A percentile compares a stretch with the other conserved stretches of the same genome.
Evolutionary conservation across 2,329 filamentous ascomycete genomes (phyloP).

Genomic region (Graphilbum ipis-grandicollis): DNA sequence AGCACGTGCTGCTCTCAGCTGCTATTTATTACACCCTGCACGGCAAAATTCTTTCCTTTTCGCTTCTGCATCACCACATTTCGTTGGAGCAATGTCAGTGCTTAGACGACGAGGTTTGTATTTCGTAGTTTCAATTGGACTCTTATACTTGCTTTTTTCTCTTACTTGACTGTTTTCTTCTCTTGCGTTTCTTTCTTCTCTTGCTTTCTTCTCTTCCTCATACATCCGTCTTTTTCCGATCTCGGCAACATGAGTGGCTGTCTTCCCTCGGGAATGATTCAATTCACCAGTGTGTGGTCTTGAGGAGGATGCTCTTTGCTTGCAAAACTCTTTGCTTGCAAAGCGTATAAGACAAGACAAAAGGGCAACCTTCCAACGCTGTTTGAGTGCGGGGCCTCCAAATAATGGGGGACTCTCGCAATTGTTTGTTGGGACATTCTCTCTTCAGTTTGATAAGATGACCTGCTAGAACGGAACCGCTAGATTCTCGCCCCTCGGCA

Average conservation of each 20-base stretch:
- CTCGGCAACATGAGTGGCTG: slow-evolving; percentile 15
- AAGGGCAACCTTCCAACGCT: slow-evolving; percentile 15
- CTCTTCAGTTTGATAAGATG: not conserved
- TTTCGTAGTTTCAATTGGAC: too few relatives aligned
- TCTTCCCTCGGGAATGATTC: slow-evolving; percentile 4
- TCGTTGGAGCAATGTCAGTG: too few relatives aligned
- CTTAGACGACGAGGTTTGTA: too few relatives aligned
- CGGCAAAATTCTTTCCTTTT: too few relatives aligned
- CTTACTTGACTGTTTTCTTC: too few relatives aligned
- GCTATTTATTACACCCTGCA: too few relatives aligned
- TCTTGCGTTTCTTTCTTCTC: not conserved
- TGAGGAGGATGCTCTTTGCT: slow-evolving; percentile 16
- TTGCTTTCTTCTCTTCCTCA: not conserved
- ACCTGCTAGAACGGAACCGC: too few relatives aligned
- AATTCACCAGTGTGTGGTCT: slow-evolving; percentile 14
- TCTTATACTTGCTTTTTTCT: too few relatives aligned
- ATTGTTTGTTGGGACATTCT: slow-evolving; percentile 20
- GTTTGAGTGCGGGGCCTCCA: slow-evolving; percentile 23
- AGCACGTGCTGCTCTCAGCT: too few relatives aligned
- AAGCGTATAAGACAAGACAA: slow-evolving; percentile 19
- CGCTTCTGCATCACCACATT: too few relatives aligned
- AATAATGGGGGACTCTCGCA: slow-evolving; percentile 18
- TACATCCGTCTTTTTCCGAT: slow-evolving; percentile 19
- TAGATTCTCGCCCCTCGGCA: too few relatives aligned
- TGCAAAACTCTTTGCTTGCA: too few relatives aligned